Evolutionary conservation across 805 yeast genomes (phyloP), one percentile per base, ranked within the genome.

Genomic region (Diddensiella santjacobensis): DNA sequence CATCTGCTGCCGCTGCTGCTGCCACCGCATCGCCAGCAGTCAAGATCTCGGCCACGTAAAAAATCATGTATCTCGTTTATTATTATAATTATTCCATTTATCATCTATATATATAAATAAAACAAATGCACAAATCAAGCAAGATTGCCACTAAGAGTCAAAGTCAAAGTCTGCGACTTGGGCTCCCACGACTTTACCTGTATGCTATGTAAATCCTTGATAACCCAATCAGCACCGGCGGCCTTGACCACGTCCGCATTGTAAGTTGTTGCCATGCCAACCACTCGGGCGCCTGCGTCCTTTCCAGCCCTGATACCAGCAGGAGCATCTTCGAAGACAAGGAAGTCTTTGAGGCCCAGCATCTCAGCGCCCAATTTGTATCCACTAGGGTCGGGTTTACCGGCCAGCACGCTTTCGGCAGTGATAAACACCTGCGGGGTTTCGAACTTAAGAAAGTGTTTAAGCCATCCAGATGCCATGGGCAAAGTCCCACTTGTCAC

Each of bases 321-420:
- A 50, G 89, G 91, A 40, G 95, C 95, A 64, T 87, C 96, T 71
- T 87, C 96, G 62, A 87, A 87, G 38, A 86, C 81, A 24, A 71
- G 71, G 58, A 69, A 72, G 47, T 71, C 68, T 36, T 62, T 53
- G 15, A 67, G 59, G 44, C 70, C 70, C 61, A 67, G 58, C 64
- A 61, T 58, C 71, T 67, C 47, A 40, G 61, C 57, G 37, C 69
- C 71, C 33, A 58, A 58, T 47, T 56, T 73, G 72, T 87, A 87
- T 47, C 95, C 93, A 71, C 82, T 83, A 38, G 96, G 95, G 69
- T 84, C 77, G 38, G 96, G 96, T 74, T 87, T 87, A 62, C 96
- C 96, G 60, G 75, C 73, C 52, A 75, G 70, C 56, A 87, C 93
- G 65, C 79, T 81, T 69, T 82, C 88, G 42, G 95, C 93, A 41